These are phyloP conservation scores for Fusarium agapanthi DNA, from an alignment of 2,329 filamentous ascomycete species.

Conservation along the genomic window DNA sequence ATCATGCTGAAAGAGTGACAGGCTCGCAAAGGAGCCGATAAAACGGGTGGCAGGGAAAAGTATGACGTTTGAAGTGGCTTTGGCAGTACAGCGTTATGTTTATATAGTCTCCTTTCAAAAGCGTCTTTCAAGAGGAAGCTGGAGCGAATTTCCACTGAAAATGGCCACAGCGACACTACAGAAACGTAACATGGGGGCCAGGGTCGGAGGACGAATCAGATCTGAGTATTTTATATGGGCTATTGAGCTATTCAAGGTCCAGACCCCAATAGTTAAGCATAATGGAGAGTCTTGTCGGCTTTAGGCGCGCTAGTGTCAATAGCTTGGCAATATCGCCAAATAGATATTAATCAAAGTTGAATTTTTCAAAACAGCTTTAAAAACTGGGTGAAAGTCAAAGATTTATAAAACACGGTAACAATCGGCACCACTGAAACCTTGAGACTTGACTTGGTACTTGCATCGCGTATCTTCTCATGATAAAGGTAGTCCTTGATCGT, in stretches of 20 bases:
- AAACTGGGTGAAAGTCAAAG: neutral
- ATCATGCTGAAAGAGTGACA: neutral
- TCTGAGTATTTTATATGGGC: neutral
- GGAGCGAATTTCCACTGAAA: neutral
- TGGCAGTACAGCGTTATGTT: neutral
- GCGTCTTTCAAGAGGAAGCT: neutral
- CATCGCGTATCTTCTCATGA: neutral
- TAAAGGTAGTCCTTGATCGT: no score
- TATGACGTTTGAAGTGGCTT: neutral
- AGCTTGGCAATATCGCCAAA: neutral
- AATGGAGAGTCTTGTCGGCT: neutral
- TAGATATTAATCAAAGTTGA: neutral
- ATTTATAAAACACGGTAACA: neutral
- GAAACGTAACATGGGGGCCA: neutral
- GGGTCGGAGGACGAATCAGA: neutral
- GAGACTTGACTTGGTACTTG: neutral
- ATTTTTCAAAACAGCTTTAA: neutral
- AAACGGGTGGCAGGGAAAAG: neutral
- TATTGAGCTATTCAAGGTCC: neutral
- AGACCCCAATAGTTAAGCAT: neutral
- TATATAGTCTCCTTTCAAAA: neutral
- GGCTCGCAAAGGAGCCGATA: neutral
- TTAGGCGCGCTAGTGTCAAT: neutral
- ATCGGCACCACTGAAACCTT: neutral
- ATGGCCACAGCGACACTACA: neutral